These are phyloP conservation scores for Pichia sp. DNA, from an alignment of 1,139 yeast genomes.

Conservation along the genomic window DNA sequence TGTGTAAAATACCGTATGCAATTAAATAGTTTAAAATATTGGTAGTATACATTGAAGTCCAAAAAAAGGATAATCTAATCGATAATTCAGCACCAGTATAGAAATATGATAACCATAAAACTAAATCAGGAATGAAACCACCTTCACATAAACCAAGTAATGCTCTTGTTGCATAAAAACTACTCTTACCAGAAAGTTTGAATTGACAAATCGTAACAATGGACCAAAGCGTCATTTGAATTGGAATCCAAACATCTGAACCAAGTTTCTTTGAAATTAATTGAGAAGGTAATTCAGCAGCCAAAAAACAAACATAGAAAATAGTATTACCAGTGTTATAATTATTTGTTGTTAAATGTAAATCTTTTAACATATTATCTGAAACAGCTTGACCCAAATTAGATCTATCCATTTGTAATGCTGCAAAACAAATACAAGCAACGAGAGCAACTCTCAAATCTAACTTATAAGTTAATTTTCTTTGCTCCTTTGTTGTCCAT, in stretches of 20 bases:
- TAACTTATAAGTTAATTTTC: constrained; percentile 35
- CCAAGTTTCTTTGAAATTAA: constrained; percentile 47
- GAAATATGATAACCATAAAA: constrained; percentile 51
- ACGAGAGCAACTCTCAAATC: constrained; percentile 42
- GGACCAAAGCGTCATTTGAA: constrained; percentile 47
- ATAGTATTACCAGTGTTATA: constrained; percentile 46
- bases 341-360: constrained; percentile 39
- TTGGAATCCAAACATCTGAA: constrained; percentile 49
- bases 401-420: constrained; percentile 46
- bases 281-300: constrained; percentile 51
- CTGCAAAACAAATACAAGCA: constrained; percentile 47
- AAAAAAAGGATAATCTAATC: constrained; percentile 44
- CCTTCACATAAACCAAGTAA: constrained; percentile 47
- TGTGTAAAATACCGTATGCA: constrained; percentile 41
- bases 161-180: constrained; percentile 40
- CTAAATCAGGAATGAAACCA: constrained; percentile 51
- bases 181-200: constrained; percentile 31
- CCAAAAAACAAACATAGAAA: constrained; percentile 38
- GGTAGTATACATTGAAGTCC: constrained; percentile 40
- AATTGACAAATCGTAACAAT: constrained; percentile 45
- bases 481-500: constrained; percentile 42
- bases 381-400: constrained; percentile 47
- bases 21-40: constrained; percentile 37
- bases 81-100: constrained; percentile 49
- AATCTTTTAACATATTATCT: constrained; percentile 41